Evolutionary conservation across 1,284 basidiomycete genomes (phyloP), one percentile per base, ranked within the genome.

Genomic region (Ustilago nuda): DNA sequence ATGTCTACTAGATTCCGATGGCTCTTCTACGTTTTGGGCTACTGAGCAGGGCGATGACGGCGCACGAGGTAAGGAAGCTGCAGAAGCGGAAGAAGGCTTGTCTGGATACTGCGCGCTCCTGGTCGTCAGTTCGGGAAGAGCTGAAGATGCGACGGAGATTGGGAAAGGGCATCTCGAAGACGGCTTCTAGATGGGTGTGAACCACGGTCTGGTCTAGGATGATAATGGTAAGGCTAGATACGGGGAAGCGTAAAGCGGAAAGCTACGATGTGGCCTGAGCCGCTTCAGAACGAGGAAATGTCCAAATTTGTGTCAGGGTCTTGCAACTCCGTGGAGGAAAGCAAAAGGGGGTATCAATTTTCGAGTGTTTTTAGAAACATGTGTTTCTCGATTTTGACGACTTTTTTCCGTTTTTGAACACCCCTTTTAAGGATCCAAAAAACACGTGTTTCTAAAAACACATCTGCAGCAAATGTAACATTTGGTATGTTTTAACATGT

Each of bases 11-110:
- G 11, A 77, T 66, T n/a, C 71, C 76, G 48, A 78, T 74, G 9
- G 76, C 72, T 8, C 67, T 61, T 39, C 79, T 63, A 17, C 78
- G 72, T 43, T 74, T 80, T 2, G 81, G 81, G 52, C 74, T 78
- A 69, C 68, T 72, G 15, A 83, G 68, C 17, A 83, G 74, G 9
- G 82, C 82, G 48, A 83, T 83, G 53, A 78, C 66, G 12, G 79
- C 79, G 72, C 78, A 82, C 3, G 80, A 82, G 36, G 79, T 66
- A 43, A 79, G 59, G 58, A 83, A 83, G 55, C 72, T 74, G 67
- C 78, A 75, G 71, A 81, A 82, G 33, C 82, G 76, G 63, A 83
- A 83, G 65, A 83, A 83, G 41, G 82, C 82, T 60, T 78, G 76
- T 35, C 82, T 55, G 6, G 80, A 82, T 0, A 83, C 78, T 41